Evolutionary conservation across 495 filamentous ascomycete genomes (phyloP).

Genomic region (Penicillium bialowiezense): DNA sequence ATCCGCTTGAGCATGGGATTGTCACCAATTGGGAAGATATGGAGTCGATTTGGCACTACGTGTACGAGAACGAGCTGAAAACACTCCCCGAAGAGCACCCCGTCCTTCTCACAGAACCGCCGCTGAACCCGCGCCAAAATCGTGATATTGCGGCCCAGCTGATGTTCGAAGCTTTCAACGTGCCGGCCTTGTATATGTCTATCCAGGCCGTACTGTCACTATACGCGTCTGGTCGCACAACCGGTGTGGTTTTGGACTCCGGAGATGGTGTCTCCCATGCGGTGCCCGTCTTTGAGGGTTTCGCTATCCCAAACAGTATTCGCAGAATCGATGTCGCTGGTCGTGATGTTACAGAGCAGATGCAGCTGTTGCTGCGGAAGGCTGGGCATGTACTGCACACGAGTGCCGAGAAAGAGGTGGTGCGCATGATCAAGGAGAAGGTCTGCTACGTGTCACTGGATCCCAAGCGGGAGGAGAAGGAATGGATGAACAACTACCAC

Average conservation of each 20-base stretch:
- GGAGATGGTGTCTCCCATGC: conserved; percentile 97
- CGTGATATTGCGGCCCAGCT: conserved; percentile 96
- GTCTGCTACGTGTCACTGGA: conserved; percentile 87
- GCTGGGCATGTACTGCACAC: conserved; percentile 94
- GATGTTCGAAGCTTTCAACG: conserved; percentile 98
- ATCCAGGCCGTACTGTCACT: conserved; percentile 97
- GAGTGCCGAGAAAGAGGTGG: conserved; percentile 96
- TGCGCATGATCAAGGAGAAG: conserved; percentile 95
- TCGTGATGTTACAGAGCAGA: conserved; percentile 94
- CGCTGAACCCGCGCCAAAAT: conserved; percentile 92
- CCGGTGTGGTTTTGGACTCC: conserved; percentile 91
- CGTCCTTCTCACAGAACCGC: conserved; percentile 93
- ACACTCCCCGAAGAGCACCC: conserved; percentile 98
- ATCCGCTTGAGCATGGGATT: conserved; percentile 95
- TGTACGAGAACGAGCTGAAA: conserved; percentile 81
- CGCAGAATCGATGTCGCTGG: conserved; percentile 94
- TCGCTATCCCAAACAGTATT: conserved; percentile 93
- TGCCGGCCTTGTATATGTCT: conserved; percentile 91
- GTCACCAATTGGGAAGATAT: conserved; percentile 99
- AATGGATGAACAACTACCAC: conserved; percentile 67
- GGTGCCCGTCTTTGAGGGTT: conserved; percentile 96
- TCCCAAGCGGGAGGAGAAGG: conserved; percentile 91
- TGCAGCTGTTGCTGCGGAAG: conserved; percentile 89
- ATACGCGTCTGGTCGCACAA: conserved; percentile 94
- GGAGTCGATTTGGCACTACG: conserved; percentile 97